phyloP scores from a whole-genome alignment of 139 green algal species.

The Gonium pectorale region DNA sequence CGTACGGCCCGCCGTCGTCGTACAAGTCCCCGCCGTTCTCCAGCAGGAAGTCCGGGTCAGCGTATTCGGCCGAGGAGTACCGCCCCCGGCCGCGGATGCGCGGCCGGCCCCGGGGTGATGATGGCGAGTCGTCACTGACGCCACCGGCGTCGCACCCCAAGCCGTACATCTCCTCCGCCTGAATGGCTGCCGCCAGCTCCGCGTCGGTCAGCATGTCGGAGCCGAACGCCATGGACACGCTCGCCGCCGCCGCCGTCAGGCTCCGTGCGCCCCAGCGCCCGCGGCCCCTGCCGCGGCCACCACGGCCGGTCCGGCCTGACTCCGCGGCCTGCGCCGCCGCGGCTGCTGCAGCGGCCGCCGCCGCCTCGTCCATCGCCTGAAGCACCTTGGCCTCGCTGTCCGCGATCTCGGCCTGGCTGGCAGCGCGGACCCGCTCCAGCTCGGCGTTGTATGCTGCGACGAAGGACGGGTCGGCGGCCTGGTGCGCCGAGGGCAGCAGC shows the following conservation, averaged over 20 bases:
- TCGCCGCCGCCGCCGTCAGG: background rate
- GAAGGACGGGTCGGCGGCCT: conserved; percentile 25
- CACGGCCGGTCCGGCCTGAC: background rate
- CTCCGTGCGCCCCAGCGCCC: conserved; percentile 2
- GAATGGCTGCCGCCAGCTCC: no score
- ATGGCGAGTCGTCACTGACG: no score
- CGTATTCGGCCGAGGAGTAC: no score
- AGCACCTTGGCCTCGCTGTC: background rate
- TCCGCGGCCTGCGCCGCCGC: background rate
- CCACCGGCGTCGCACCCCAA: no score
- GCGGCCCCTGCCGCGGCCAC: conserved; percentile 14
- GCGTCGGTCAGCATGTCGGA: no score
- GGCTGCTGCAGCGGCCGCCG: conserved; percentile 22
- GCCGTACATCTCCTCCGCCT: no score
- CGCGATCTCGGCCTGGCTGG: background rate
- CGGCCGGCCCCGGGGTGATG: no score
- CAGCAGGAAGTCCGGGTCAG: no score
- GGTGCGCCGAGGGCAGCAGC: conserved; percentile 12
- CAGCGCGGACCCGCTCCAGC: background rate
- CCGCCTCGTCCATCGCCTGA: conserved; percentile 15
- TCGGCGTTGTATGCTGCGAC: background rate
- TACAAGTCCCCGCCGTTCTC: no score
- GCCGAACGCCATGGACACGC: background rate
- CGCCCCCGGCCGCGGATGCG: no score
- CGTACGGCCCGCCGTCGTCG: no score